Evolutionary conservation across 2,329 filamentous ascomycete genomes (phyloP).

Genomic region (Pyrenophora seminiperda): DNA sequence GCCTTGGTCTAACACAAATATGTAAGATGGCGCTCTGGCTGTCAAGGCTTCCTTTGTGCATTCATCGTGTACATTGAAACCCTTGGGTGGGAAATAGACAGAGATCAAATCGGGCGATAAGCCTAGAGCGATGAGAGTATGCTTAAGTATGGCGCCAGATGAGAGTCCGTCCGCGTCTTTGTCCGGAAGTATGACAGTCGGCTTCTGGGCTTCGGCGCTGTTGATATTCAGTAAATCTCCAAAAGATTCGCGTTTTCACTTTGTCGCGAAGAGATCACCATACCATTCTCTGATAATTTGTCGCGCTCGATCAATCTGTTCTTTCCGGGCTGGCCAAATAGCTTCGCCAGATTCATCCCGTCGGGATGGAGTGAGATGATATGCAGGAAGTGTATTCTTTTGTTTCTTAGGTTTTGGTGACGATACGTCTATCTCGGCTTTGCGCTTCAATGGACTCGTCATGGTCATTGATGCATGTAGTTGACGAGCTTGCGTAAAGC

Average conservation of each 20-base stretch:
- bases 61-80: constrained; percentile 62
- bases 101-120: constrained; percentile 59
- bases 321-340: constrained; percentile 66
- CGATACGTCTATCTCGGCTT: constrained; percentile 25
- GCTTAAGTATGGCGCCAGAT: constrained; percentile 66
- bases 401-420: constrained; percentile 31
- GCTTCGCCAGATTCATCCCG: constrained; percentile 49
- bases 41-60: constrained; percentile 59
- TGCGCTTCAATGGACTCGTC: constrained; percentile 39
- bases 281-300: constrained; percentile 65
- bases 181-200: constrained; percentile 67
- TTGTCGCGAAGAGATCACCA: constrained; percentile 3
- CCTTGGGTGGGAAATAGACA: constrained; percentile 65
- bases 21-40: constrained; percentile 57
- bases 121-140: constrained; percentile 64
- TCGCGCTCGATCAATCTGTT: constrained; percentile 61
- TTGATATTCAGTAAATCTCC: constrained; percentile 4
- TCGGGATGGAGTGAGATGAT: constrained; percentile 38
- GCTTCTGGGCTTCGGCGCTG: constrained; percentile 59
- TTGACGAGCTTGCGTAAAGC: neutral
- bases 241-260: neutral
- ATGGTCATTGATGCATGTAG: constrained; percentile 22
- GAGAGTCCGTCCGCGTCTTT: constrained; percentile 72
- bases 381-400: constrained; percentile 37
- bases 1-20: constrained; percentile 71